Percentiles rank a stretch among this genome's conserved stretches.
Conservation (phyloP, 208 protist genomes). For the Entamoeba invadens region DNA sequence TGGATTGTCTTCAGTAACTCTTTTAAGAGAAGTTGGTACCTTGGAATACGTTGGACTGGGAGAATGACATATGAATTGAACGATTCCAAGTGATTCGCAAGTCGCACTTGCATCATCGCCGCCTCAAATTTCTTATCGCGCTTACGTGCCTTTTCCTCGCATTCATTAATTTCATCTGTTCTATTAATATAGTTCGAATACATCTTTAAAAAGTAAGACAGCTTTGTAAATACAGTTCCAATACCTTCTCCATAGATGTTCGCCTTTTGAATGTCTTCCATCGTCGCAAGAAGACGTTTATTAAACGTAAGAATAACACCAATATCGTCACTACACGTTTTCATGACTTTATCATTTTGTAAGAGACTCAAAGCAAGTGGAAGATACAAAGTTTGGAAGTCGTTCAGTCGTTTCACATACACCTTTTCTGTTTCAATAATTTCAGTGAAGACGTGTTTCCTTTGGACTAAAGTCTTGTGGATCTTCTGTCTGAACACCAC, state of each 20-base stretch:
- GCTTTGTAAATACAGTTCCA: neutral
- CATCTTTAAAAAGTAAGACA: neutral
- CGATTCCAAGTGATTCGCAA: neutral
- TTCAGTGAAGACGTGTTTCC: neutral
- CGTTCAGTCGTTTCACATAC: neutral
- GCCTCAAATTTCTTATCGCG: neutral
- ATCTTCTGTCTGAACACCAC: neutral
- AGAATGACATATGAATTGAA: conserved; percentile 1
- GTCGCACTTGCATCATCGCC: neutral
- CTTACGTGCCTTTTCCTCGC: neutral
- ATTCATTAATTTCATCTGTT: neutral
- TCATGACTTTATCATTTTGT: neutral
- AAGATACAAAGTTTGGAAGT: neutral
- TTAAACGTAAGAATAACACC: neutral
- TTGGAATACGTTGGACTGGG: neutral
- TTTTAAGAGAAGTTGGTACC: neutral
- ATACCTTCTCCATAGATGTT: neutral
- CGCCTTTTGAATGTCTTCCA: neutral
- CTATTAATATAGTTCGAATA: neutral
- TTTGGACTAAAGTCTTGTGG: neutral
- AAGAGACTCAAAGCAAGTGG: neutral
- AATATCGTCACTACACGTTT: neutral
- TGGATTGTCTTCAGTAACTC: neutral
- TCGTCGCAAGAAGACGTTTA: neutral
- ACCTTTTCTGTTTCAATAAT: neutral